Base-by-base conservation (phyloP, 139 green algal genomes). In the Gonium pectorale region DNA sequence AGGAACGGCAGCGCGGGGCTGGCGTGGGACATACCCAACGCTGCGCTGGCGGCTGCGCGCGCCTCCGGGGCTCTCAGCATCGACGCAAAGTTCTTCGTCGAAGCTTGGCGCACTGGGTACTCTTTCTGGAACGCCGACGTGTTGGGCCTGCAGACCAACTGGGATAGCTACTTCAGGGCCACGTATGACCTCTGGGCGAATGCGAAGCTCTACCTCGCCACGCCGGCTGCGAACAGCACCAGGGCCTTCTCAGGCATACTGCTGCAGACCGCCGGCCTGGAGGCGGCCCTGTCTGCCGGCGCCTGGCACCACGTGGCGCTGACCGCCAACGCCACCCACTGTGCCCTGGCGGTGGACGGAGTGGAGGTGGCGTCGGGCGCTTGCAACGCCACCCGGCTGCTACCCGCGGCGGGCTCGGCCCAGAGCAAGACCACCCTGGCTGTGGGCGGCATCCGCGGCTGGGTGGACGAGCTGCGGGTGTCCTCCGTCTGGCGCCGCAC, bases 401-500 rank as follows among this genome's bases (percentile, higher is more conserved):
- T 86, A 35, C 70, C 67, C 3, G 38, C 40, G 35, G 8, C 52
- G 29, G 66, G 46, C 46, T 52, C 51, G 24, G 51, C 70, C 6
- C 44, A 49, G 33, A 37, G 13, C 54, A 21, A 33, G 5, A 62
- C 24, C 3, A 31, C n/a, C 27, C 26, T 86, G 33, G 21, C 35
- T 17, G 67, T 86, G 15, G 67, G 67, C 5, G 80, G 80, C 49
- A 41, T 79, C 26, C 51, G 56, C 29, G 80, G 80, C 66, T 86
- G 80, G 80, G 67, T 86, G 52, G 80, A 86, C 60, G 80, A 86
- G 38, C 40, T 86, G 38, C 37, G 51, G 11, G 35, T 86, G 80
- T 79, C 64, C 24, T 40, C 67, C 26, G 67, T 46, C 7, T 67
- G 51, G 54, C 33, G 66, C 29, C 66, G 37, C 35, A 71, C 80